A percentile compares a stretch with the other conserved stretches of the same genome.
These are phyloP conservation scores for Amaranthus cruentus DNA, from an alignment of 148 eudicot species.

Conservation along the genomic window DNA sequence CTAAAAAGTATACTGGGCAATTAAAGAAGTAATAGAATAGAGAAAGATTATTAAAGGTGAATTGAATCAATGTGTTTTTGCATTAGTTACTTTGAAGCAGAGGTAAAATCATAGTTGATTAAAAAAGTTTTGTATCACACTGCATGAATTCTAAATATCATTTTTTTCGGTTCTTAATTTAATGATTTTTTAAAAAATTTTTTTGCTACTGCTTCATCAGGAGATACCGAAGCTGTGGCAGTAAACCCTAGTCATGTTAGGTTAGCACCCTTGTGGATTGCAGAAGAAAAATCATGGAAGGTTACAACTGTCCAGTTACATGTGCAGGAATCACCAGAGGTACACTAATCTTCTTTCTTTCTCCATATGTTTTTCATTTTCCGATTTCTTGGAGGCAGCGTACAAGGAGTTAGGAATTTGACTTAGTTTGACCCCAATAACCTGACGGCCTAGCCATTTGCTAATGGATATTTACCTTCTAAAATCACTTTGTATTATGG, in stretches of 20 bases:
- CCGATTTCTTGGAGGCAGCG: background rate
- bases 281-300: conserved; percentile 31
- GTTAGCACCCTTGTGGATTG: conserved; percentile 34
- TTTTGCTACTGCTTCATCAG: conserved; percentile 18
- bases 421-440: background rate
- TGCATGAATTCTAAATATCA: background rate
- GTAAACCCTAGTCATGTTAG: conserved; percentile 28
- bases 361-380: background rate
- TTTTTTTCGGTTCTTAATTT: background rate
- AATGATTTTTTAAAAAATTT: background rate
- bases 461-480: background rate
- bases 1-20: background rate
- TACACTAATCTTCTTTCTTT: conserved; percentile 2
- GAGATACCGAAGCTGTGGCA: conserved; percentile 19
- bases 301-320: conserved; percentile 21
- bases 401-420: background rate
- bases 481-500: background rate
- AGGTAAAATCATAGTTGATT: background rate
- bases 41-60: background rate
- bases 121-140: background rate
- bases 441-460: background rate
- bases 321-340: conserved; percentile 21
- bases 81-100: background rate
- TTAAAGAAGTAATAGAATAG: background rate
- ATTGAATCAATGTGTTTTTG: background rate